phyloP scores from a whole-genome alignment of 495 filamentous ascomycete species.

The Chaetomium fimeti region DNA sequence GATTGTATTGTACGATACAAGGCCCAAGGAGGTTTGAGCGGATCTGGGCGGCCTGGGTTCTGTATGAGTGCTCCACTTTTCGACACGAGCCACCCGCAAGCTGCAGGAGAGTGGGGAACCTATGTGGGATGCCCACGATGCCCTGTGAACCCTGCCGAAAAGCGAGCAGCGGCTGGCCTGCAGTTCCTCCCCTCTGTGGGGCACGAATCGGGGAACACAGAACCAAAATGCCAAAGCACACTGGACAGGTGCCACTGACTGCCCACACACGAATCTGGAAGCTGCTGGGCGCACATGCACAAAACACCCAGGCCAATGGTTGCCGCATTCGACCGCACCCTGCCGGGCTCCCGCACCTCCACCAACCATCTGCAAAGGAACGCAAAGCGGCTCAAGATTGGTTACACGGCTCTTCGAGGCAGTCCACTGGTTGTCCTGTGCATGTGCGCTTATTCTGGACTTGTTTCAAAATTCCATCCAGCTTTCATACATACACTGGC shows the following conservation, averaged over 20 bases:
- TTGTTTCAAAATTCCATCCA: constrained; percentile 9
- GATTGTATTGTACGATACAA: constrained; percentile 20
- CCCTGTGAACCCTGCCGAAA: background rate
- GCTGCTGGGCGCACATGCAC: background rate
- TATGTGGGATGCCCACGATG: background rate
- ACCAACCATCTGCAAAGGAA: background rate
- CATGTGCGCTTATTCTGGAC: background rate
- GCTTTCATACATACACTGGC: too few relatives aligned
- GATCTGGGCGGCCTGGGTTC: constrained; percentile 17
- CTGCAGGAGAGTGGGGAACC: background rate
- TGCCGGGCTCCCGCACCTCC: background rate
- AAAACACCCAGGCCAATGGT: background rate
- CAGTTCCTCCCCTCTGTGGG: background rate
- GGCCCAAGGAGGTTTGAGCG: constrained; percentile 15
- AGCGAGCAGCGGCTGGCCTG: constrained; percentile 1
- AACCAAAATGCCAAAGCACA: too few relatives aligned
- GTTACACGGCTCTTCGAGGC: constrained; percentile 9
- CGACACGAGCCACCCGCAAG: constrained; percentile 16
- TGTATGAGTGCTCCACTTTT: constrained; percentile 25
- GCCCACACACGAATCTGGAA: background rate
- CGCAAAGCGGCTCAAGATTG: constrained; percentile 21
- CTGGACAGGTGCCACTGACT: too few relatives aligned
- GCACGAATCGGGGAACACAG: background rate
- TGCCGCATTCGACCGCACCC: background rate
- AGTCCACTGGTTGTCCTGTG: background rate